Evolutionary conservation across 225 moss, liverwort and hornwort genomes (phyloP).

Genomic region (Pseudisothecium myosuroides): DNA sequence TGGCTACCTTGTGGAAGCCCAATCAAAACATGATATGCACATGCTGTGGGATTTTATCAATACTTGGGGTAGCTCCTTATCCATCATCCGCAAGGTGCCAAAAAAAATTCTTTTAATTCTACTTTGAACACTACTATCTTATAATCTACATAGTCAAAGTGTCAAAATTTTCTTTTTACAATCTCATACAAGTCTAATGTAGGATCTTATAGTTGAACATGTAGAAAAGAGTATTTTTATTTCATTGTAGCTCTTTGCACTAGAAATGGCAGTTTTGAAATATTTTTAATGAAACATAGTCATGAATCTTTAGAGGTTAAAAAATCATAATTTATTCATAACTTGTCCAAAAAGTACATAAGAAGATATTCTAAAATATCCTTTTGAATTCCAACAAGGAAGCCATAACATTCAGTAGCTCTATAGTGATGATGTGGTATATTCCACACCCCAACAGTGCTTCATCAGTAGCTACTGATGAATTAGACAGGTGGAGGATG

Average conservation of each 20-base stretch:
- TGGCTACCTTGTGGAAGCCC: background rate
- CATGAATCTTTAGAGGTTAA: background rate
- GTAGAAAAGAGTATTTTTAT: background rate
- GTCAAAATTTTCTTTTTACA: too few species aligned
- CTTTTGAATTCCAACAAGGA: background rate
- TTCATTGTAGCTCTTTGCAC: background rate
- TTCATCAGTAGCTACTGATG: too few species aligned
- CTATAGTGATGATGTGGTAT: too few species aligned
- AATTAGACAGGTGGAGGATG: too few species aligned
- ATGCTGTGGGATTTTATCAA: rapidly evolving
- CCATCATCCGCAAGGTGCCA: background rate
- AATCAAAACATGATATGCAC: background rate
- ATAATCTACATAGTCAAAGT: too few species aligned
- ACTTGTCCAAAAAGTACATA: background rate
- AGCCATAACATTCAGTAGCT: too few species aligned
- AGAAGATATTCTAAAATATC: background rate
- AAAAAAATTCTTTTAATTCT: background rate
- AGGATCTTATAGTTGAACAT: background rate
- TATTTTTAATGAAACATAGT: background rate
- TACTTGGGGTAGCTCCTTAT: too few species aligned
- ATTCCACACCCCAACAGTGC: too few species aligned
- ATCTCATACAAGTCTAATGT: background rate
- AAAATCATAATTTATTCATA: background rate
- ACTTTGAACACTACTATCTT: too few species aligned
- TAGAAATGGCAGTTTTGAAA: background rate